Conservation (phyloP, 2,329 filamentous ascomycete genomes). For the Xylariaceae sp. region DNA sequence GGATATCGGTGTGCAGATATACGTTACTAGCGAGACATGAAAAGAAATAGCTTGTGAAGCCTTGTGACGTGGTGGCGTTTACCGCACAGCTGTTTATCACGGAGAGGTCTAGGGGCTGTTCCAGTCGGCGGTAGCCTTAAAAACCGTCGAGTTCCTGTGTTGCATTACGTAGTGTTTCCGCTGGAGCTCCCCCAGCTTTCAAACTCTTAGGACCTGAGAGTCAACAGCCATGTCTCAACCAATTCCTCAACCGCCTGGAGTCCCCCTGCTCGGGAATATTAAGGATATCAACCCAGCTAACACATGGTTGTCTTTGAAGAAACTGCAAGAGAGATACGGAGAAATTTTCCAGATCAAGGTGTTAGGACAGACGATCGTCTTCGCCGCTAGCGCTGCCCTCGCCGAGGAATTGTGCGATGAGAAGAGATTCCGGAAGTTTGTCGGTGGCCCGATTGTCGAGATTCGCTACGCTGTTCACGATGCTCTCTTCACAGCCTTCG, state of each 20-base stretch:
- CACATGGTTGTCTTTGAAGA: conserved; percentile 48
- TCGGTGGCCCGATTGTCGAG: conserved; percentile 52
- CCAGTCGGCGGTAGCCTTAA: conserved; percentile 9
- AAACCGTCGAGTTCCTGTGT: conserved; percentile 8
- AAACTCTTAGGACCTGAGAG: background rate
- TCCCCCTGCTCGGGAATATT: conserved; percentile 52
- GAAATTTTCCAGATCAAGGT: conserved; percentile 45
- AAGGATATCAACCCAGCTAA: conserved; percentile 48
- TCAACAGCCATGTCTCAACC: conserved; percentile 38
- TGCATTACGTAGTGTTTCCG: background rate
- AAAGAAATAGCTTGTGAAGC: conserved; percentile 13
- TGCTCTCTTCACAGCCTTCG: conserved; percentile 51
- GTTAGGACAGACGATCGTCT: conserved; percentile 39
- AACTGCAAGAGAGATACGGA: conserved; percentile 47
- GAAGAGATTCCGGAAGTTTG: conserved; percentile 53
- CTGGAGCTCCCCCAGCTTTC: background rate
- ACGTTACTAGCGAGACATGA: conserved; percentile 10
- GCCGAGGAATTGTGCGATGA: conserved; percentile 49
- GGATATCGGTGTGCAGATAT: conserved; percentile 7
- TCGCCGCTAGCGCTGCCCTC: conserved; percentile 40
- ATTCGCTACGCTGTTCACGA: conserved; percentile 50
- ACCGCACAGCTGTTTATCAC: conserved; percentile 3
- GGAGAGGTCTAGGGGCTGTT: conserved; percentile 5
- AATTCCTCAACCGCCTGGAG: conserved; percentile 49
- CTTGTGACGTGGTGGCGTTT: conserved; percentile 11